These are phyloP conservation scores for Pseudevernia furfuracea DNA, from an alignment of 495 filamentous ascomycete species.

Conservation along the genomic window DNA sequence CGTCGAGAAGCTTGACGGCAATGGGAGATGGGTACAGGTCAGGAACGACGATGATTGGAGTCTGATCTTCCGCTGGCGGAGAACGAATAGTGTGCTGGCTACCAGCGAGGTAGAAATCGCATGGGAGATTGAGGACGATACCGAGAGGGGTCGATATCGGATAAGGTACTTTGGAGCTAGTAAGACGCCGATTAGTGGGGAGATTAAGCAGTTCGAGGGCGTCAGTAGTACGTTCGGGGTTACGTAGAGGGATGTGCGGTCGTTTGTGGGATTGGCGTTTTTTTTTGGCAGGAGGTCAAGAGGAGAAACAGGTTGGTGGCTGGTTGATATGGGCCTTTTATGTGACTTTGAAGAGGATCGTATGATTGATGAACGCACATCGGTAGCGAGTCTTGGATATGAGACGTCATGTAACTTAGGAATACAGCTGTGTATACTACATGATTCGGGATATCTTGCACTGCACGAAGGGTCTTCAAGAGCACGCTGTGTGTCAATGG, in stretches of 20 bases:
- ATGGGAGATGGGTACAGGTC: slow-evolving; percentile 54
- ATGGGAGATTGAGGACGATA: slow-evolving; percentile 66
- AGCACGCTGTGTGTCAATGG: background rate
- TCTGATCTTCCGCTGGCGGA: slow-evolving; percentile 71
- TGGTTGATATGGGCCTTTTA: no score
- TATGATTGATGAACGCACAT: background rate
- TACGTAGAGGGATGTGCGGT: background rate
- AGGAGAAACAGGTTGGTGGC: background rate
- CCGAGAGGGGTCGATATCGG: slow-evolving; percentile 64
- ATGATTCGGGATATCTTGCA: background rate
- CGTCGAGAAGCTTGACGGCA: slow-evolving; percentile 55
- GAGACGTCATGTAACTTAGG: background rate
- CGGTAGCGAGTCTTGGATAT: background rate
- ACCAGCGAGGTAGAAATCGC: slow-evolving; percentile 70
- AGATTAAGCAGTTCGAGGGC: slow-evolving; percentile 45
- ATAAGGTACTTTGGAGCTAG: slow-evolving; percentile 81
- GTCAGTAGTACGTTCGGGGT: slow-evolving; percentile 57
- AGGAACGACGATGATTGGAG: slow-evolving; percentile 74
- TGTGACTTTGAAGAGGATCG: no score
- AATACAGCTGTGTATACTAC: background rate
- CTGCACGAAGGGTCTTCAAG: background rate
- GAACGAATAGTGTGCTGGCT: slow-evolving; percentile 61
- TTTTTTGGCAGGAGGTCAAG: background rate
- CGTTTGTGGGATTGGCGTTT: background rate
- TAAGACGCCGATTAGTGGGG: slow-evolving; percentile 63